A percentile compares a stretch with the other conserved stretches of the same genome.
Evolutionary conservation across 2,329 filamentous ascomycete species (phyloP).

Genomic region (Podosphaera fusca): DNA sequence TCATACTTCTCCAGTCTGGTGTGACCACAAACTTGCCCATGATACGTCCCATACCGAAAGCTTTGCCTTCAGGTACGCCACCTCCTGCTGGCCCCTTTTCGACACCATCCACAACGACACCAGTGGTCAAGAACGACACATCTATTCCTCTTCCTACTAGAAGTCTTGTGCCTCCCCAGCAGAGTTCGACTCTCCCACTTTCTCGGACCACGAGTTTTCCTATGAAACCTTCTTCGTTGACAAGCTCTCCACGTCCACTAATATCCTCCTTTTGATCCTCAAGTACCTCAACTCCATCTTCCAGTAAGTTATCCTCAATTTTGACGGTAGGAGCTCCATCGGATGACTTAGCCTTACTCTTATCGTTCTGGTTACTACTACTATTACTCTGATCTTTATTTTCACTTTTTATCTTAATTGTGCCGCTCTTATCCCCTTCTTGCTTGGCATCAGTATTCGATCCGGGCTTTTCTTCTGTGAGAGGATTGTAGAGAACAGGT

Average conservation of each 20-base stretch:
- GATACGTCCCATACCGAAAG: constrained; percentile 38
- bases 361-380: not conserved
- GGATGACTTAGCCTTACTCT: constrained; percentile 3
- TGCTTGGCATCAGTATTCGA: constrained; percentile 3
- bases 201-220: constrained; percentile 36
- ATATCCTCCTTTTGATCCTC: constrained; percentile 8
- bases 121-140: constrained; percentile 32
- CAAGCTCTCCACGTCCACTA: constrained; percentile 9
- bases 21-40: constrained; percentile 37
- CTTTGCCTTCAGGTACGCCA: constrained; percentile 22
- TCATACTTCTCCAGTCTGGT: constrained; percentile 30
- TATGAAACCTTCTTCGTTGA: constrained; percentile 29
- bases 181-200: constrained; percentile 37
- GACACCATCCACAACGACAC: constrained; percentile 33
- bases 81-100: constrained; percentile 11
- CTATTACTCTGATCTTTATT: not conserved
- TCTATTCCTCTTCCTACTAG: constrained; percentile 28
- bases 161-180: constrained; percentile 35
- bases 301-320: constrained; percentile 4
- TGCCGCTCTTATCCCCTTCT: constrained; percentile 20
- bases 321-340: not conserved
- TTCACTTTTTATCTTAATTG: constrained; percentile 4
- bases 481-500: constrained; percentile 24
- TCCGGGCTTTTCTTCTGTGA: constrained; percentile 7
- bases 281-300: constrained; percentile 2